Percentiles rank a stretch among this genome's conserved stretches.
Evolutionary conservation across 352 stramenopile genomes (phyloP).

Genomic region (Phytophthora foliorum): DNA sequence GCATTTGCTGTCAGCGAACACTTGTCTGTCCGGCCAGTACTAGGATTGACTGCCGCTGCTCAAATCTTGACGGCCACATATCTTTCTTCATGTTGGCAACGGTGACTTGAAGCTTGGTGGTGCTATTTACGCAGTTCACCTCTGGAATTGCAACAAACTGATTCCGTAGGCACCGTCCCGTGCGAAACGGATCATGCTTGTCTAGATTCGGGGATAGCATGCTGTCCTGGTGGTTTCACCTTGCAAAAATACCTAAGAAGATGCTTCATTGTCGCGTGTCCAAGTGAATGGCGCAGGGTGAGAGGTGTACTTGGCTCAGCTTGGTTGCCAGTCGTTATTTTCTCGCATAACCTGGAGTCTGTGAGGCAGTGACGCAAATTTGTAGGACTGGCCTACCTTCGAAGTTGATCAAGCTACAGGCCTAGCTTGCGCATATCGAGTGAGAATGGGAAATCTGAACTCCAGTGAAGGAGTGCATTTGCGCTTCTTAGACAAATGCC

Average conservation of each 20-base stretch:
- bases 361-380: neutral
- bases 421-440: neutral
- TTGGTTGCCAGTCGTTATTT: constrained; percentile 31
- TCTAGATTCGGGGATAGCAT: neutral
- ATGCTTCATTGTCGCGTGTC: constrained; percentile 21
- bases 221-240: constrained; percentile 33
- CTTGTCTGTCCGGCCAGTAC: neutral
- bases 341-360: constrained; percentile 20
- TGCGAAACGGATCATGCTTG: constrained; percentile 25
- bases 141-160: constrained; percentile 2
- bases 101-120: constrained; percentile 12
- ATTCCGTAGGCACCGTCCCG: constrained; percentile 17
- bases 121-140: constrained; percentile 5
- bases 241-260: constrained; percentile 37
- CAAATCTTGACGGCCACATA: neutral
- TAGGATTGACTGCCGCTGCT: neutral
- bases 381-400: neutral
- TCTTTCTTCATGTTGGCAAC: neutral
- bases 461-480: constrained; percentile 49
- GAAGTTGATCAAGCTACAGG: neutral
- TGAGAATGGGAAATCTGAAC: constrained; percentile 59
- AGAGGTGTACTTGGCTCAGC: neutral
- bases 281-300: constrained; percentile 10
- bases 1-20: too few species aligned
- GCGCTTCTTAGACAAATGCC: constrained; percentile 68